These are phyloP conservation scores for Saturnispora silvae DNA, from an alignment of 805 yeast genomes.

Conservation along the genomic window DNA sequence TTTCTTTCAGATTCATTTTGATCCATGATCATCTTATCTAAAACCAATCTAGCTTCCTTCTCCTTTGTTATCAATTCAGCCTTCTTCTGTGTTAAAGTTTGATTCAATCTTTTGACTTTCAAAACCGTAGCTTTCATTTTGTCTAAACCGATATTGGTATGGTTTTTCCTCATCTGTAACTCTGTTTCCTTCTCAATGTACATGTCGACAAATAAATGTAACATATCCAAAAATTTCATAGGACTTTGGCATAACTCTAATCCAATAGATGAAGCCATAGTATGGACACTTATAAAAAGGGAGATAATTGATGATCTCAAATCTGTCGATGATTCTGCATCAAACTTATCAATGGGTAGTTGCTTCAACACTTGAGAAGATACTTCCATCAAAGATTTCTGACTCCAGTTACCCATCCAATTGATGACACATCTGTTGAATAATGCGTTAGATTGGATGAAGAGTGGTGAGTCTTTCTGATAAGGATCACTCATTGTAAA, in stretches of 20 bases:
- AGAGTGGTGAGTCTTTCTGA: slow-evolving; percentile 27
- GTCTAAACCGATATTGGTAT: slow-evolving; percentile 62
- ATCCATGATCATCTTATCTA: slow-evolving; percentile 65
- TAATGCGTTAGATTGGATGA: slow-evolving; percentile 75
- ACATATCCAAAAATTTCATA: slow-evolving; percentile 41
- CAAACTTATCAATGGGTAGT: slow-evolving; percentile 44
- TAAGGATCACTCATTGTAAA: slow-evolving; percentile 59
- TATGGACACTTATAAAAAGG: slow-evolving; percentile 38
- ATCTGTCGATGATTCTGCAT: background rate
- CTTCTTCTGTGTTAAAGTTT: slow-evolving; percentile 43
- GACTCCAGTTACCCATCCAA: slow-evolving; percentile 84
- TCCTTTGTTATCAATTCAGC: slow-evolving; percentile 43
- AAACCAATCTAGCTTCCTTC: slow-evolving; percentile 55
- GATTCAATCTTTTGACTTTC: slow-evolving; percentile 52
- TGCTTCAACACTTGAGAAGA: slow-evolving; percentile 23
- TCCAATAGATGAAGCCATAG: slow-evolving; percentile 2
- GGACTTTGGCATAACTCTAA: slow-evolving; percentile 31
- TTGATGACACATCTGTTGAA: slow-evolving; percentile 81
- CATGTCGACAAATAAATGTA: slow-evolving; percentile 33
- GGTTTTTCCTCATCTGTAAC: slow-evolving; percentile 59
- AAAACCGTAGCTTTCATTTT: slow-evolving; percentile 68
- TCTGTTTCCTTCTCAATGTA: slow-evolving; percentile 35
- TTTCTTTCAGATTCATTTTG: slow-evolving; percentile 91
- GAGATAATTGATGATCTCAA: slow-evolving; percentile 34
- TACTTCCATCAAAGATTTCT: slow-evolving; percentile 38